These are phyloP conservation scores for Blumeria hordei DNA, from an alignment of 2,329 filamentous ascomycete genomes.

Conservation along the genomic window DNA sequence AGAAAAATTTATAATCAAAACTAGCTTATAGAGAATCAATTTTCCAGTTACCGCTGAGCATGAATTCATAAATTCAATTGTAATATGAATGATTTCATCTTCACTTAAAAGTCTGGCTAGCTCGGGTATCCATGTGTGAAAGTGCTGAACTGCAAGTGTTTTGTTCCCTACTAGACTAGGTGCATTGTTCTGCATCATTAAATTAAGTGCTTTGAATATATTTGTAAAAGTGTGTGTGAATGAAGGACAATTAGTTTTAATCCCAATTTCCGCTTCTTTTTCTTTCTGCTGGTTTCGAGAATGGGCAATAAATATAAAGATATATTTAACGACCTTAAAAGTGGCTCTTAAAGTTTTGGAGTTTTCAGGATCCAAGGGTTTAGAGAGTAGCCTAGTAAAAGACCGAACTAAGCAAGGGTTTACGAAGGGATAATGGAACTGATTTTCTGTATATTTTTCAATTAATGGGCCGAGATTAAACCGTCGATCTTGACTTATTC, in stretches of 20 bases:
- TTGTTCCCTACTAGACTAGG: slow-evolving; percentile 81
- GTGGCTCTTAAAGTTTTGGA: slow-evolving; percentile 70
- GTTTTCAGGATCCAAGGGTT: slow-evolving; percentile 59
- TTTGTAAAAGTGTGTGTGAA: slow-evolving; percentile 67
- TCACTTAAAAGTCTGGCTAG: slow-evolving; percentile 50
- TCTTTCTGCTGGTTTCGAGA: slow-evolving; percentile 63
- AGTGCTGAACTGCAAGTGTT: slow-evolving; percentile 83
- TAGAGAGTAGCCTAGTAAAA: slow-evolving; percentile 60
- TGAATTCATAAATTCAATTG: slow-evolving; percentile 82
- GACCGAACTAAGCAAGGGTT: slow-evolving; percentile 72
- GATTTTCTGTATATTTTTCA: slow-evolving; percentile 68
- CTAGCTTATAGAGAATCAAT: slow-evolving; percentile 71
- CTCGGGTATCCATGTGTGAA: slow-evolving; percentile 93
- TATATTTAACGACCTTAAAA: slow-evolving; percentile 81
- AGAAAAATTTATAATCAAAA: slow-evolving; percentile 80
- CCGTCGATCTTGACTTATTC: slow-evolving; percentile 80
- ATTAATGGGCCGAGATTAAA: slow-evolving; percentile 83
- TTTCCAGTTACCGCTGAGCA: slow-evolving; percentile 75
- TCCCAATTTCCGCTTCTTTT: slow-evolving; percentile 51
- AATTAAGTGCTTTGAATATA: slow-evolving; percentile 76
- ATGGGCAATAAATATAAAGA: slow-evolving; percentile 86
- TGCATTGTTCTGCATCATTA: slow-evolving; percentile 68
- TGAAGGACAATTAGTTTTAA: slow-evolving; percentile 47
- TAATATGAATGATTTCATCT: slow-evolving; percentile 73
- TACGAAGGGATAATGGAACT: slow-evolving; percentile 83